Percentiles rank a stretch among this genome's conserved stretches.
phyloP scores from a whole-genome alignment of 257 asterid genomes.

The Primulina tabacum region DNA sequence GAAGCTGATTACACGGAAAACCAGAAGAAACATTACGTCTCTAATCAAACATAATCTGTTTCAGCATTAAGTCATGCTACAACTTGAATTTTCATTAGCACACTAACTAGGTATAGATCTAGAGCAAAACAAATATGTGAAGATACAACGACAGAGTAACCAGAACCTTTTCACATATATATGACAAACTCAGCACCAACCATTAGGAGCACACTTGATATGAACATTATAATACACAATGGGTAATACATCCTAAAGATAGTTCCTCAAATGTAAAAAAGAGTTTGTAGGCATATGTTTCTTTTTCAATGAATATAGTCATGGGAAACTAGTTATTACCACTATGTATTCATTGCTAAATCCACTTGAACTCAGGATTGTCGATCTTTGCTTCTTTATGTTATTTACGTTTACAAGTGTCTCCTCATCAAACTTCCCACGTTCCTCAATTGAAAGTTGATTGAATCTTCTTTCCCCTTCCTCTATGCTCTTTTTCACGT shows the following conservation, averaged over 20 bases:
- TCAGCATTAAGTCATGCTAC: not conserved
- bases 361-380: conserved; percentile 50
- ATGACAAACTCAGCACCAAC: conserved; percentile 2
- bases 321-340: conserved; percentile 40
- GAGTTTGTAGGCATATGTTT: not conserved
- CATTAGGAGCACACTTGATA: not conserved
- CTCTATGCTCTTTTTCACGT: conserved; percentile 64
- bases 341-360: conserved; percentile 92
- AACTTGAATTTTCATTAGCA: not conserved
- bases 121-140: too few species aligned
- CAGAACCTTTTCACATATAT: not conserved
- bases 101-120: too few species aligned
- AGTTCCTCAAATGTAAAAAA: not conserved
- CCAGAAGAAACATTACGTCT: not conserved
- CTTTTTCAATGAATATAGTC: not conserved
- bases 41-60: not conserved
- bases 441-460: conserved; percentile 87
- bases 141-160: not conserved
- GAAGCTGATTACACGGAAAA: not conserved
- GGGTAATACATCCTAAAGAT: not conserved
- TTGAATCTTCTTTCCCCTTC: conserved; percentile 81
- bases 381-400: conserved; percentile 68
- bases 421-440: conserved; percentile 97
- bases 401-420: conserved; percentile 86
- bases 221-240: not conserved